Percentiles rank a stretch among this genome's conserved stretches.
These are phyloP conservation scores for Chytriomyces confervae DNA, from an alignment of 192 early-diverging fungal species.

Conservation along the genomic window DNA sequence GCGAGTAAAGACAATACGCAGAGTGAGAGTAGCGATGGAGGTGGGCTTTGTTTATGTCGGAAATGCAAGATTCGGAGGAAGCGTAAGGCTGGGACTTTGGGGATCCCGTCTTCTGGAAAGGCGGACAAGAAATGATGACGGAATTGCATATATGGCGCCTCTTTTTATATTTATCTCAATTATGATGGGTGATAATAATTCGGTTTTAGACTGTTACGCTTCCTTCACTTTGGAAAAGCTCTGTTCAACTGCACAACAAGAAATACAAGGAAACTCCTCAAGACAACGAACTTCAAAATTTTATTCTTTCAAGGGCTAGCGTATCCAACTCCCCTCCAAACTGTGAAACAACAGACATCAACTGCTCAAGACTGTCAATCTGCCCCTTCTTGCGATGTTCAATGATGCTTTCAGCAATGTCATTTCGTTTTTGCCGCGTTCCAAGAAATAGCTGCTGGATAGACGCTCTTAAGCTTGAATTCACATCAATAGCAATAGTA, in stretches of 20 bases:
- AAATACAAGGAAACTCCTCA: too few relatives aligned
- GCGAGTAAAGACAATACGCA: conserved; percentile 26
- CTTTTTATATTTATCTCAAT: too few relatives aligned
- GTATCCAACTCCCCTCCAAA: not conserved
- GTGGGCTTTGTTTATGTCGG: conserved; percentile 64
- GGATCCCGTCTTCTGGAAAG: not conserved
- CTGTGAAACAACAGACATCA: not conserved
- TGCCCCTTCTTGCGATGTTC: conserved; percentile 7
- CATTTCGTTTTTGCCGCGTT: not conserved
- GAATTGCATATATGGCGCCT: too few relatives aligned
- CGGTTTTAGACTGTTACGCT: too few relatives aligned
- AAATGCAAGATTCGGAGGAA: conserved; percentile 63
- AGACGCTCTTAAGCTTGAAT: conserved; percentile 8
- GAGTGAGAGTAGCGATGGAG: conserved; percentile 34
- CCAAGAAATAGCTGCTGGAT: conserved; percentile 14
- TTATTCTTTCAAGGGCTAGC: not conserved
- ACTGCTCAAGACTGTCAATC: not conserved
- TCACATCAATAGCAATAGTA: conserved; percentile 22
- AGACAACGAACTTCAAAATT: too few relatives aligned
- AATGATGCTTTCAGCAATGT: not conserved
- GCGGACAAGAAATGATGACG: not conserved
- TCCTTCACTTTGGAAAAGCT: too few relatives aligned
- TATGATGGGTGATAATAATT: too few relatives aligned
- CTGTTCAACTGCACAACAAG: too few relatives aligned
- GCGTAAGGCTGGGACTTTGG: conserved; percentile 28